phyloP scores from a whole-genome alignment of 1,284 basidiomycete genomes.

The Ceratobasidium sp. region DNA sequence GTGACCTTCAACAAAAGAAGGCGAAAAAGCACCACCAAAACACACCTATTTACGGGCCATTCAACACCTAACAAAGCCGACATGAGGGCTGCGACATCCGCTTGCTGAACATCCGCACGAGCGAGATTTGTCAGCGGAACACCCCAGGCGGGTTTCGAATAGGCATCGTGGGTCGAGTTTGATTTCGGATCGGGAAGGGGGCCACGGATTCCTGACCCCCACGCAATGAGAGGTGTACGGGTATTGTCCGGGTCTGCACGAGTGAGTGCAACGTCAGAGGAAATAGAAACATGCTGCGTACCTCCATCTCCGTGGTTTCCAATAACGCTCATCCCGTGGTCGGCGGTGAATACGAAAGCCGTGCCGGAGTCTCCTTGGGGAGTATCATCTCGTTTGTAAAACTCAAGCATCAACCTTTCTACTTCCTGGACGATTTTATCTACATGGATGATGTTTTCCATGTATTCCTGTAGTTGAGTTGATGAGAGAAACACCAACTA shows the following conservation, averaged over 20 bases:
- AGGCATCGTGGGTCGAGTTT: constrained; percentile 66
- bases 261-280: constrained; percentile 18
- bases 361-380: constrained; percentile 51
- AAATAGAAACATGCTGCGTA: constrained; percentile 49
- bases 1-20: neutral
- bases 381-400: constrained; percentile 66
- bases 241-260: constrained; percentile 82
- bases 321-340: constrained; percentile 89
- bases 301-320: constrained; percentile 92
- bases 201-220: constrained; percentile 79
- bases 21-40: constrained; percentile 68
- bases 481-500: neutral
- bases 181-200: constrained; percentile 62
- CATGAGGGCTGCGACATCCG: constrained; percentile 84
- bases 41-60: constrained; percentile 80
- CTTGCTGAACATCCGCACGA: constrained; percentile 81
- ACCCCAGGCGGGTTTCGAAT: constrained; percentile 66
- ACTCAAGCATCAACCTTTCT: constrained; percentile 67
- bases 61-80: constrained; percentile 69
- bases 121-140: constrained; percentile 56
- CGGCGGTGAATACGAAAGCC: constrained; percentile 84
- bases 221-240: constrained; percentile 82
- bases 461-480: constrained; percentile 68
- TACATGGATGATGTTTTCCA: constrained; percentile 83
- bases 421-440: constrained; percentile 77